Evolutionary conservation across 805 yeast species (phyloP), one percentile per base, ranked within the genome.

Genomic region (Barnettozyma populi): DNA sequence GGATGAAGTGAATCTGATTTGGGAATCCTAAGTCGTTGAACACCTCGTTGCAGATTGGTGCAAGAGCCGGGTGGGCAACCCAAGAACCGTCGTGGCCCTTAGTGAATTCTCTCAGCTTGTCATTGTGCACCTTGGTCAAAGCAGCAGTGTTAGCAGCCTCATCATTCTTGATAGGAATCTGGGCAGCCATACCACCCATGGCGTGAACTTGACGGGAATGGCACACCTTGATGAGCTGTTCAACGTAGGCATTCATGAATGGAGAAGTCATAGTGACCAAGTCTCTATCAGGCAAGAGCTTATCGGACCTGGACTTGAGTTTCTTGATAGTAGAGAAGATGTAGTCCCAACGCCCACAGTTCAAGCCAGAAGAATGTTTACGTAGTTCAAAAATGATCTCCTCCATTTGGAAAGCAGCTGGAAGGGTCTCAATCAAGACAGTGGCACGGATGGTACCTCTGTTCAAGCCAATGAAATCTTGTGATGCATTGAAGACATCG

Each of bases 141-240:
- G 90, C 92, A 43, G 70, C 68, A 38, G 72, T 70, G 67, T 86
- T 85, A 49, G 81, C 79, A 44, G 67, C 78, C 31, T 74, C 73
- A 57, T 86, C 90, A 52, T 79, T 75, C 67, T 85, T 85, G 68
- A 85, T 86, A 52, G 94, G 94, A 58, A 86, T 84, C 56, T 84
- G 86, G 5, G 92, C 92, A 54, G 94, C 92, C 95, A 86, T 86
- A 57, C 95, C 95, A 57, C 95, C 94, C 81, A 86, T 83, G 18
- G 92, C 92, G 62, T 85, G 90, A 38, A 85, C 92, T 52, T 83
- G 85, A 69, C 92, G 76, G 59, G 78, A 74, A 64, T 86, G 95
- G 66, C 89, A 82, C 40, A 80, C 78, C 64, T 82, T 75, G 56
- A 86, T 87, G 65, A 86, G 72, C 59, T 82, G 75, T 57, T 80